Percentiles rank a stretch among this genome's conserved stretches.
Conservation (phyloP, 306 rosid genomes). For the Lathyrus tuberosus region DNA sequence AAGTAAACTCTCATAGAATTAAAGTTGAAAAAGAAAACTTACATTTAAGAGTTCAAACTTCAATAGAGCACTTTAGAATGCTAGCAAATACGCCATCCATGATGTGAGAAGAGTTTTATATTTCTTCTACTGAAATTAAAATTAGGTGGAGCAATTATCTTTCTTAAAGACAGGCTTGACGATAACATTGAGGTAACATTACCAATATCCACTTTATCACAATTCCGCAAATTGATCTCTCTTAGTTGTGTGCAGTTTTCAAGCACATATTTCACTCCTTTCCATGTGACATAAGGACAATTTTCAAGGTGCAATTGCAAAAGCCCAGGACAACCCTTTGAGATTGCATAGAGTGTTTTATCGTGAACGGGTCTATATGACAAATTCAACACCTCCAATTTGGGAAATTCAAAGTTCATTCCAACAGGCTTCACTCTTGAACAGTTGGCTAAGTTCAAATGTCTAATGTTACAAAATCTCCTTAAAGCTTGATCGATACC, state of each 20-base stretch:
- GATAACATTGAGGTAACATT: constrained; percentile 30
- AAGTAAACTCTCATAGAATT: neutral
- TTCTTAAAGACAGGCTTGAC: neutral
- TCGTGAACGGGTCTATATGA: neutral
- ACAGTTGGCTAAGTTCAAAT: neutral
- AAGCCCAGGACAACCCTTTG: neutral
- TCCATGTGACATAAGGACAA: constrained; percentile 53
- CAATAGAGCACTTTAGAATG: neutral
- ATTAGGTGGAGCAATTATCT: neutral
- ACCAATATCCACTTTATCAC: constrained; percentile 42
- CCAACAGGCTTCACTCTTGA: neutral
- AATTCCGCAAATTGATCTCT: constrained; percentile 59
- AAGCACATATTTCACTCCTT: constrained; percentile 61
- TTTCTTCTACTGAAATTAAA: neutral
- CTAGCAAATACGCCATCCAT: neutral
- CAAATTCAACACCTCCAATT: neutral
- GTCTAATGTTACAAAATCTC: neutral
- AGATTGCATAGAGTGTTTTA: neutral
- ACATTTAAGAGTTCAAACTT: neutral
- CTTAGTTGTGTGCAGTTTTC: constrained; percentile 55
- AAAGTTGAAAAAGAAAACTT: neutral
- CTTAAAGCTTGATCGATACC: neutral
- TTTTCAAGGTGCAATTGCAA: constrained; percentile 26
- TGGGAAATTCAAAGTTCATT: neutral
- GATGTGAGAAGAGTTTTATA: neutral